Evolutionary conservation across 345 rosid genomes (phyloP).

Genomic region (Xanthoceras sorbifolium): DNA sequence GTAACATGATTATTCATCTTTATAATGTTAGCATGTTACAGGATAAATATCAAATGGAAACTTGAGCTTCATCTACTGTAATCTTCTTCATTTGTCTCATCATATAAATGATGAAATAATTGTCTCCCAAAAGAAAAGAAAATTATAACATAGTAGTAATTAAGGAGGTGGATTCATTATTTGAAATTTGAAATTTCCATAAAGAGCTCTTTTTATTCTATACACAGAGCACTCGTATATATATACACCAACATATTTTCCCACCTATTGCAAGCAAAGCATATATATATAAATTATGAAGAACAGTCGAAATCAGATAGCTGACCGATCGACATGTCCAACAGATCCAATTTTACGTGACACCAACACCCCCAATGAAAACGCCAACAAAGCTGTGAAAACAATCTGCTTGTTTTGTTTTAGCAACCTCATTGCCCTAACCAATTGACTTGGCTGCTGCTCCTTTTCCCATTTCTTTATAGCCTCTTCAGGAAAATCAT

Average conservation of each 20-base stretch:
- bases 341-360: constrained; percentile 21
- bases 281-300: not conserved
- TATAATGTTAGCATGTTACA: too few species aligned
- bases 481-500: constrained; percentile 16
- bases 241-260: not conserved
- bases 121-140: too few species aligned
- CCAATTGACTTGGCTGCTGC: not conserved
- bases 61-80: too few species aligned
- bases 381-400: constrained; percentile 38
- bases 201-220: not conserved
- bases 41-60: too few species aligned
- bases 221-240: not conserved
- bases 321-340: not conserved
- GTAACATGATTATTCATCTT: too few species aligned
- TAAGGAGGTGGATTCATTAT: too few species aligned
- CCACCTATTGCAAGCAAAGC: not conserved
- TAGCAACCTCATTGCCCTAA: constrained; percentile 25
- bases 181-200: not conserved
- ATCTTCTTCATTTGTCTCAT: too few species aligned
- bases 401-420: constrained; percentile 31
- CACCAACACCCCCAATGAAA: constrained; percentile 40
- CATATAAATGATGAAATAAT: too few species aligned
- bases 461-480: constrained; percentile 24
- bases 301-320: not conserved
- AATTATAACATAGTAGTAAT: too few species aligned